A percentile compares a stretch with the other conserved stretches of the same genome.
These are phyloP conservation scores for Podochytrium sp. DNA, from an alignment of 192 early-diverging fungal species.

Conservation along the genomic window DNA sequence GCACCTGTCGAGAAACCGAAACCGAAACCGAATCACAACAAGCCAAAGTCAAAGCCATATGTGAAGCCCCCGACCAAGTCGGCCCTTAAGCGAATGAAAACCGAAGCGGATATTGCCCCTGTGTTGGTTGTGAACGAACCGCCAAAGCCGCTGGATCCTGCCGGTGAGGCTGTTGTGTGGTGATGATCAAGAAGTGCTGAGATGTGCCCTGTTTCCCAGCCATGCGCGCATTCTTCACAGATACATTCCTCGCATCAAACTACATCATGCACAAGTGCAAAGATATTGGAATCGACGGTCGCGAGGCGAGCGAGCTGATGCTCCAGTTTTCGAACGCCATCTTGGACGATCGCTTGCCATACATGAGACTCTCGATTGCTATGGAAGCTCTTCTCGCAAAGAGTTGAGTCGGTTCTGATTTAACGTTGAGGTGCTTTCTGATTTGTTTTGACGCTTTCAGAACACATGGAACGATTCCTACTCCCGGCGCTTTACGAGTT, in stretches of 20 bases:
- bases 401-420: not conserved
- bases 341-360: not conserved
- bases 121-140: no score
- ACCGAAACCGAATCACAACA: no score
- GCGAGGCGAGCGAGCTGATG: not conserved
- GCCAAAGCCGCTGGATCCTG: no score
- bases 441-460: slow-evolving; percentile 5
- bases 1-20: no score
- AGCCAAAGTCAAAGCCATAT: no score
- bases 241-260: not conserved
- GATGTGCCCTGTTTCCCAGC: no score
- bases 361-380: not conserved
- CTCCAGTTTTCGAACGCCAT: not conserved
- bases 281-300: not conserved
- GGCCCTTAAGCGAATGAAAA: no score
- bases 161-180: no score
- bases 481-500: slow-evolving; percentile 41
- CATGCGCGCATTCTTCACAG: no score
- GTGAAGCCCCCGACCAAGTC: no score
- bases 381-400: not conserved
- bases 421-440: not conserved
- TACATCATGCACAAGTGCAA: not conserved
- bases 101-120: no score
- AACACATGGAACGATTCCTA: slow-evolving; percentile 37
- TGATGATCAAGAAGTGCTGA: no score